Conservation (phyloP, 1,284 basidiomycete species). For the Tylopilus sp. region DNA sequence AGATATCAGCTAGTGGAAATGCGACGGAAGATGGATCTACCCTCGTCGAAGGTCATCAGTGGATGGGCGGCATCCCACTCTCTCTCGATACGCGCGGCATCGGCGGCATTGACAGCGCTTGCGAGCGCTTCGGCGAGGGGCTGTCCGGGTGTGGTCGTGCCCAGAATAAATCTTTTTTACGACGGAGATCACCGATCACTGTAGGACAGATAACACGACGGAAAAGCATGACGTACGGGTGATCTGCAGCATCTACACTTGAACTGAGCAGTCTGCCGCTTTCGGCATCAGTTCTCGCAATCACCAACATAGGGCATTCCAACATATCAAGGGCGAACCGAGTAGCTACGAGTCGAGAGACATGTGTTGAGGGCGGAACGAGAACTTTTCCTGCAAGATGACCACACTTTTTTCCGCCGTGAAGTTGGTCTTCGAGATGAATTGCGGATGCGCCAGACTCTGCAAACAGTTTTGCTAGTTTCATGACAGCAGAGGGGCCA, state of each 20-base stretch:
- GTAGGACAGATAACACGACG: constrained; percentile 16
- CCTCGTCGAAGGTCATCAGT: constrained; percentile 82
- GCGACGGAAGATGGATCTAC: constrained; percentile 36
- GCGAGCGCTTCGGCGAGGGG: constrained; percentile 76
- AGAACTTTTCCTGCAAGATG: constrained; percentile 93
- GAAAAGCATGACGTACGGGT: constrained; percentile 35
- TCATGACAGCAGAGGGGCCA: constrained; percentile 94
- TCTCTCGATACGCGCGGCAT: constrained; percentile 74
- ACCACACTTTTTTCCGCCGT: constrained; percentile 92
- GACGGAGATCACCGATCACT: constrained; percentile 6
- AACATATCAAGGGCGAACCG: constrained; percentile 89
- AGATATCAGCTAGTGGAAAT: constrained; percentile 6
- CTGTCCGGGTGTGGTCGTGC: constrained; percentile 56
- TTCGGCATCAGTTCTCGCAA: constrained; percentile 91
- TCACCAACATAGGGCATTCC: constrained; percentile 83
- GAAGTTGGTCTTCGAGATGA: constrained; percentile 90
- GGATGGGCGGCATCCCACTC: constrained; percentile 74
- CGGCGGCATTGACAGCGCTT: constrained; percentile 63
- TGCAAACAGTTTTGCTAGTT: constrained; percentile 89
- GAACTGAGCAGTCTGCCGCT: constrained; percentile 84
- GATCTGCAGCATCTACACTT: constrained; percentile 75
- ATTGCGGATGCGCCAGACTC: constrained; percentile 90
- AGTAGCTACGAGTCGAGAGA: constrained; percentile 77
- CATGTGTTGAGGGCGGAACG: constrained; percentile 83
- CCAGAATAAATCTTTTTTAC: constrained; percentile 64